Evolutionary conservation across 179 eudicot genomes (phyloP), one percentile per base, ranked within the genome.

Genomic region (Monotropa hypopitys): DNA sequence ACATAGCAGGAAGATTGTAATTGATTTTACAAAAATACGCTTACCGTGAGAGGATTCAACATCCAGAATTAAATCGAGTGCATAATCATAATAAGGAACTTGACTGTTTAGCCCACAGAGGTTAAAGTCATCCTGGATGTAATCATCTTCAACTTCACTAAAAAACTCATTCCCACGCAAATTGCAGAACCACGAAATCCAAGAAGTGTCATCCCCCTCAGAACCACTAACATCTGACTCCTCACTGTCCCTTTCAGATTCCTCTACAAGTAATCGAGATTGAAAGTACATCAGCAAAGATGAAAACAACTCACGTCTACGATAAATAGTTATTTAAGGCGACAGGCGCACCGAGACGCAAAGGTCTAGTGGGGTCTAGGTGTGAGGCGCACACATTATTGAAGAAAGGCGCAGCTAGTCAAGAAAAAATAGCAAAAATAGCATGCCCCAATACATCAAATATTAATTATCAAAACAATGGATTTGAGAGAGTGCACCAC

Each of bases 141-240:
- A 87, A 53, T 87, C 88, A 76, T 87, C 89, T 68, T 87, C 89
- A 43, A 87, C 85, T 84, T 87, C 89, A 61, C 88, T 85, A 79
- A 87, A 85, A 70, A 86, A 83, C 70, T 87, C 85, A 82, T 86
- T 86, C 63, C 88, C 89, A 18, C 88, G 81, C 83, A 85, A 72
- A 80, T 76, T 81, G 77, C 88, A 85, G 81, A 86, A 84, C 90
- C 89, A 87, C 26, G 88, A 85, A 59, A 87, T 85, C 89, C 89
- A 87, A 54, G 89, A 80, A 32, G 85, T 72, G 38, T 83, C 84
- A 68, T 80, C 88, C 5, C 85, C 89, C 62, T 87, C 89, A 26
- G 89, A 87, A 49, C 86, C 88, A 28, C 88, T 85, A 77, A 83
- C 84, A 83, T 87, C 86, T 0, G 89, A 79, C 72, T 79, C 89